Conservation (phyloP, 345 rosid species). For the Durio zibethinus region DNA sequence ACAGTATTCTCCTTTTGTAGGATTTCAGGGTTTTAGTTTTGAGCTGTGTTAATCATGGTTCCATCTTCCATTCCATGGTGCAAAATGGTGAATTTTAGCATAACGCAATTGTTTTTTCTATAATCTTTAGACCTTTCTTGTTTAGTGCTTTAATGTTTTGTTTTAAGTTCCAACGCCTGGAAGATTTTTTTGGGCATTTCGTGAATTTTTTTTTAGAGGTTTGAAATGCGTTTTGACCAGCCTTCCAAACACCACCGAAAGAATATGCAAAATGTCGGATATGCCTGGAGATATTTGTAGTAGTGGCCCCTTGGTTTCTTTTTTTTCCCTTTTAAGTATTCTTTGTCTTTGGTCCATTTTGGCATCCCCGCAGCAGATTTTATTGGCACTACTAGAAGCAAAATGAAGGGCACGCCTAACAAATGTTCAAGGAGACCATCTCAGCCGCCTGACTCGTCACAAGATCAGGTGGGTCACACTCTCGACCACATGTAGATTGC, state of each 20-base stretch:
- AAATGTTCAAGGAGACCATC: constrained; percentile 26
- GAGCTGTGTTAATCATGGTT: not conserved
- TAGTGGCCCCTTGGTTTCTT: not conserved
- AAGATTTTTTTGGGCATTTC: not conserved
- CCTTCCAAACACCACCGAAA: not conserved
- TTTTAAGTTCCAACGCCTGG: not conserved
- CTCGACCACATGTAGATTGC: not conserved
- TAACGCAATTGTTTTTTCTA: not conserved
- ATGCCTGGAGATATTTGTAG: constrained; percentile 18
- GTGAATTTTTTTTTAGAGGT: not conserved
- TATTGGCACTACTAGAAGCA: constrained; percentile 1
- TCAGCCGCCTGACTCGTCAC: constrained; percentile 22
- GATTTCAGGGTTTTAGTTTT: not conserved
- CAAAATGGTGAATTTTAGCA: not conserved
- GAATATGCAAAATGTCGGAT: constrained; percentile 3
- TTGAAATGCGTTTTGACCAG: not conserved
- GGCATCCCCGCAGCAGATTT: constrained; percentile 1
- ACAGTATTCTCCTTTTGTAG: not conserved
- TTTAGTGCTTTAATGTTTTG: not conserved
- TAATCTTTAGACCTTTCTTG: no score
- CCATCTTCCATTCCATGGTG: not conserved
- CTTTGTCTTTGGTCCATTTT: constrained; percentile 1
- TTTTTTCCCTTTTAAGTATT: not conserved
- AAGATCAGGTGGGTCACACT: constrained; percentile 36
- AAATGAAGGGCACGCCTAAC: constrained; percentile 11